These are phyloP conservation scores for Alternaria arborescens DNA, from an alignment of 2,329 filamentous ascomycete genomes.

Conservation along the genomic window DNA sequence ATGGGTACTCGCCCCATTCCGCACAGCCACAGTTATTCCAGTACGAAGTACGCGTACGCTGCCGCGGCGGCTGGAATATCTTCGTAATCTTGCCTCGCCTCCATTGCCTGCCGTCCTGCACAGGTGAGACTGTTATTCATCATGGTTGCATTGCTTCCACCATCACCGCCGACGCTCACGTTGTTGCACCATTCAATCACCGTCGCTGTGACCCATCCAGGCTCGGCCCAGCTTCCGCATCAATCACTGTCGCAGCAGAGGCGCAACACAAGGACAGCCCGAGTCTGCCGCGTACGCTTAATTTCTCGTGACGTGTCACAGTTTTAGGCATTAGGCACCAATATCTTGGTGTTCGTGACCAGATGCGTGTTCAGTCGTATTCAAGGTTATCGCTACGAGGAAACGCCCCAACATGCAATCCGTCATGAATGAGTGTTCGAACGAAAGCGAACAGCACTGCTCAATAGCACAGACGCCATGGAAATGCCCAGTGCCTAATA, in stretches of 20 bases:
- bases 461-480: slow-evolving; percentile 36
- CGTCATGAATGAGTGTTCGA: slow-evolving; percentile 39
- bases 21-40: slow-evolving; percentile 29
- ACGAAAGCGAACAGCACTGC: slow-evolving; percentile 21
- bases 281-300: slow-evolving; percentile 16
- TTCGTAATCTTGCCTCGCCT: background rate
- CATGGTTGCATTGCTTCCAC: background rate
- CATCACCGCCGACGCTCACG: background rate
- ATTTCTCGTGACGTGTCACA: slow-evolving; percentile 32
- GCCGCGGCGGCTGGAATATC: slow-evolving; percentile 2
- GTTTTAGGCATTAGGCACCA: slow-evolving; percentile 25
- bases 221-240: slow-evolving; percentile 8
- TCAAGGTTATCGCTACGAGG: slow-evolving; percentile 24
- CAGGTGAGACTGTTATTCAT: background rate
- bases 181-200: background rate
- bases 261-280: slow-evolving; percentile 5
- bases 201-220: slow-evolving; percentile 5
- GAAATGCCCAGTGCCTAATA: slow-evolving; percentile 42
- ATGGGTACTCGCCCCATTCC: slow-evolving; percentile 12
- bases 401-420: slow-evolving; percentile 28
- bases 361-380: slow-evolving; percentile 26
- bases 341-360: slow-evolving; percentile 13
- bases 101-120: background rate
- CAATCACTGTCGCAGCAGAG: slow-evolving; percentile 3
- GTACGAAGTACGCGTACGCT: slow-evolving; percentile 14